Conservation (phyloP, 2,329 filamentous ascomycete species). For the Venturia asperata region DNA sequence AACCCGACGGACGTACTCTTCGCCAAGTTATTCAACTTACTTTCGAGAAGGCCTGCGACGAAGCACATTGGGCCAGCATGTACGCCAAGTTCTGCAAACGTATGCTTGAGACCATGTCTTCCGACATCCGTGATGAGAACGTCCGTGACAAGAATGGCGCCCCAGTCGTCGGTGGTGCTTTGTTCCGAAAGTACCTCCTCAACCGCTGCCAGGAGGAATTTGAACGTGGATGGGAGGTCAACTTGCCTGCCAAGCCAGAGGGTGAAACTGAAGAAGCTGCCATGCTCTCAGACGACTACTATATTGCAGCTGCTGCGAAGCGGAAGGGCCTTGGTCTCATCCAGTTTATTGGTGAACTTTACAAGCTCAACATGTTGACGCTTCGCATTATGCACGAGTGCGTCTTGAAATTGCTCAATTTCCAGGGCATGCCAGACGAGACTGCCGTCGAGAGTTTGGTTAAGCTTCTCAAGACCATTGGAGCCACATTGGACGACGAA, state of each 20-base stretch:
- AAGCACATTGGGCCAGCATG: constrained; percentile 97
- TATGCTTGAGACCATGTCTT: constrained; percentile 92
- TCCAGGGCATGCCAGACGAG: constrained; percentile 86
- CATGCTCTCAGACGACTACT: constrained; percentile 95
- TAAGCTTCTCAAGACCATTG: constrained; percentile 87
- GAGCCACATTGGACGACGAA: constrained; percentile 71
- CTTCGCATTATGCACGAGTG: constrained; percentile 99
- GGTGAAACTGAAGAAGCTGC: constrained; percentile 71
- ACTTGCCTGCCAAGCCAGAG: constrained; percentile 72
- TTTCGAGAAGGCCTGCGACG: constrained; percentile 97
- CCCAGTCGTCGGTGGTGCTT: constrained; percentile 80
- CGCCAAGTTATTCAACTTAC: constrained; percentile 98
- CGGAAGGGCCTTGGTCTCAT: constrained; percentile 94
- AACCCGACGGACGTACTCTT: constrained; percentile 86
- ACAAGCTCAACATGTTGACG: constrained; percentile 97
- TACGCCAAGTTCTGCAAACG: constrained; percentile 98
- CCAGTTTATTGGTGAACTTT: constrained; percentile 98
- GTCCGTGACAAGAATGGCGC: constrained; percentile 86
- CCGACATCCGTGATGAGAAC: constrained; percentile 90
- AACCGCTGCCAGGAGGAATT: constrained; percentile 99
- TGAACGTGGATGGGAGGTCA: constrained; percentile 91
- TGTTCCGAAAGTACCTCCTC: constrained; percentile 97
- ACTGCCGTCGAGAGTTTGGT: constrained; percentile 93
- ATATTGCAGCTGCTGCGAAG: constrained; percentile 86
- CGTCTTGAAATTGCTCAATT: constrained; percentile 94